Evolutionary conservation across 2,329 filamentous ascomycete species (phyloP), one percentile per base, ranked within the genome.

Genomic region (Fusarium metavorans): DNA sequence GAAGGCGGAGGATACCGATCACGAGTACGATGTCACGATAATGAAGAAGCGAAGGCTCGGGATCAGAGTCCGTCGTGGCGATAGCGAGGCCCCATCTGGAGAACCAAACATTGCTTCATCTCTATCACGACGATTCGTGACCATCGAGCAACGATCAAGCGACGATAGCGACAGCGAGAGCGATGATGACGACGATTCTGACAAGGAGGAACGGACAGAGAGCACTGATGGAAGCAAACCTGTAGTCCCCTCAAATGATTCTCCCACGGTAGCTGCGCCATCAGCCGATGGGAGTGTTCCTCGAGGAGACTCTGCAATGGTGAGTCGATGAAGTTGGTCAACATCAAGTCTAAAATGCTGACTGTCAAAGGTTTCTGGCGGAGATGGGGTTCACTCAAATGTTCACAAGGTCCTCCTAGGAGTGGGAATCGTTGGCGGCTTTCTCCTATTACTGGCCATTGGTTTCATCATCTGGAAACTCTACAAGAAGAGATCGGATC

Each of bases 361-460:
- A 75, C 66, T 54, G 5, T 23, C 20, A 34, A 13, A 78, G 76
- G 60, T 76, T 37, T 60, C 63, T 25, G 48, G 54, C n/a, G 9
- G 45, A 7, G 68, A 73, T 30, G 58, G 45, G 14, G 27, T 76
- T 10, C 76, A 78, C 45, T 70, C 74, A 16, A 66, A 76, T 50
- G 74, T 77, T 18, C 75, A 78, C 62, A 78, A 78, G 52, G 73
- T 78, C 45, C 67, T 78, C 18, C 57, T 78, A 6, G 70, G 65
- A 14, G 77, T 78, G 20, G 77, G 77, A 67, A 68, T 66, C 50
- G 68, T 77, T n/a, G 76, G 72, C 3, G 77, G 58, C 9, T 71
- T 78, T 37, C 64, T 78, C 18, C 57, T 79, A 20, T 57, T 79
- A 30, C 45, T 75, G 14, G 76, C 74, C 13, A 68, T 79, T n/a